These are phyloP conservation scores for Nicotiana tomentosiformis DNA, from an alignment of 257 asterid genomes.

Conservation along the genomic window DNA sequence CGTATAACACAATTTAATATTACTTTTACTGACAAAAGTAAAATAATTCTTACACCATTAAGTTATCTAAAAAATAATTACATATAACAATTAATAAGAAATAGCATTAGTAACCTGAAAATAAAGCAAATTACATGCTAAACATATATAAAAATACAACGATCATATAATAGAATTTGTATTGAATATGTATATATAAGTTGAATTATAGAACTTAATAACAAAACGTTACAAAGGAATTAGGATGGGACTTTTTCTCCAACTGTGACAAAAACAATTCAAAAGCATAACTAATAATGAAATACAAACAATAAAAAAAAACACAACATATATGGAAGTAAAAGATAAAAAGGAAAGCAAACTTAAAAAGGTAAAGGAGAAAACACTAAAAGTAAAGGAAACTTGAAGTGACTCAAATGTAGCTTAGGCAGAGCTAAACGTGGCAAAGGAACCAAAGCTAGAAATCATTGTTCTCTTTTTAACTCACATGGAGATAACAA, in stretches of 20 bases:
- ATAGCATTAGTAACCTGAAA: no score
- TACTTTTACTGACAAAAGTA: not conserved
- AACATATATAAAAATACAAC: no score
- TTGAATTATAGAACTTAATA: not conserved
- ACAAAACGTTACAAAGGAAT: not conserved
- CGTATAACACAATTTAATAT: no score
- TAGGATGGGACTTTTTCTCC: not conserved
- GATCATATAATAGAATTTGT: no score
- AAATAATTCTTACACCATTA: not conserved
- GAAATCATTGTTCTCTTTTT: not conserved
- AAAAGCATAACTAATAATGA: not conserved
- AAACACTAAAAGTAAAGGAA: not conserved
- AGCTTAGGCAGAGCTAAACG: not conserved
- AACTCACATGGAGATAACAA: not conserved
- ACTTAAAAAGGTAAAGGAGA: not conserved
- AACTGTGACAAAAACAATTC: not conserved
- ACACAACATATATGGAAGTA: not conserved
- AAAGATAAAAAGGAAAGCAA: not conserved
- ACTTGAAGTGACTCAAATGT: not conserved
- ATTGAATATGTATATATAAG: no score
- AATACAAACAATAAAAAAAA: not conserved
- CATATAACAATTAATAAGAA: no score
- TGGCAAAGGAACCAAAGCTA: constrained; percentile 6
- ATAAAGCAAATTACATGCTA: no score
- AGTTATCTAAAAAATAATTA: no score